Evolutionary conservation across 2,329 filamentous ascomycete genomes (phyloP).

Genomic region (Alternaria sp.): DNA sequence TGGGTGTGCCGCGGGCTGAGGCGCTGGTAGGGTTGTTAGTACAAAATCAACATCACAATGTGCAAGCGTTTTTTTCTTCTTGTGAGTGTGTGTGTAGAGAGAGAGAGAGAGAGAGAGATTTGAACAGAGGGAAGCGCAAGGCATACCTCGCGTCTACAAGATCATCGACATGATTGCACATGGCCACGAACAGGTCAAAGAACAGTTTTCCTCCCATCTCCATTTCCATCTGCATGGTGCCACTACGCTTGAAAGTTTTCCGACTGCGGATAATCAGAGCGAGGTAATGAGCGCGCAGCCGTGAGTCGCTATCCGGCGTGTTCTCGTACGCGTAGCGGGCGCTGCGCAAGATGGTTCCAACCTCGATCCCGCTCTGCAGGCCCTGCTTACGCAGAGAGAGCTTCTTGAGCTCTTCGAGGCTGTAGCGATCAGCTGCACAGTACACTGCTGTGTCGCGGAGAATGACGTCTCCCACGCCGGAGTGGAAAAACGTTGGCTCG

Average conservation of each 20-base stretch:
- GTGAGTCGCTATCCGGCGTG: constrained; percentile 90
- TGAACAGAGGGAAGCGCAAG: constrained; percentile 28
- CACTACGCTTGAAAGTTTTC: constrained; percentile 96
- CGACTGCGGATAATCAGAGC: constrained; percentile 96
- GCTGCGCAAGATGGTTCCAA: constrained; percentile 87
- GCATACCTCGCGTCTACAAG: constrained; percentile 78
- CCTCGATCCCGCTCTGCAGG: constrained; percentile 89
- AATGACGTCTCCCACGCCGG: constrained; percentile 76
- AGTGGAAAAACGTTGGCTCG: constrained; percentile 80
- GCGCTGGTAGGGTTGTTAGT: constrained; percentile 26
- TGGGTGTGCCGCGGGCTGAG: constrained; percentile 38
- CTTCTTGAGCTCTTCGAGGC: constrained; percentile 89
- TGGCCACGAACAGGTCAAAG: constrained; percentile 97
- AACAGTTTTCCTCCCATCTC: constrained; percentile 92
- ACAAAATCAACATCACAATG: constrained; percentile 18
- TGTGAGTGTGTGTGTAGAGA: no score
- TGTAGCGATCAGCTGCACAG: constrained; percentile 89
- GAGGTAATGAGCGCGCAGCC: constrained; percentile 94
- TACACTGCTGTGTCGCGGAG: constrained; percentile 94
- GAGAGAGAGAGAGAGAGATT: not conserved
- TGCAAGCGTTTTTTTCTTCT: not conserved
- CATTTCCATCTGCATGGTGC: constrained; percentile 99
- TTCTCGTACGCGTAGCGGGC: constrained; percentile 95
- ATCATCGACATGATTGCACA: constrained; percentile 98
- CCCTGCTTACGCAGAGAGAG: constrained; percentile 94